Base-by-base conservation (phyloP, 768 basidiomycete species). In the Mrakia gelida region DNA sequence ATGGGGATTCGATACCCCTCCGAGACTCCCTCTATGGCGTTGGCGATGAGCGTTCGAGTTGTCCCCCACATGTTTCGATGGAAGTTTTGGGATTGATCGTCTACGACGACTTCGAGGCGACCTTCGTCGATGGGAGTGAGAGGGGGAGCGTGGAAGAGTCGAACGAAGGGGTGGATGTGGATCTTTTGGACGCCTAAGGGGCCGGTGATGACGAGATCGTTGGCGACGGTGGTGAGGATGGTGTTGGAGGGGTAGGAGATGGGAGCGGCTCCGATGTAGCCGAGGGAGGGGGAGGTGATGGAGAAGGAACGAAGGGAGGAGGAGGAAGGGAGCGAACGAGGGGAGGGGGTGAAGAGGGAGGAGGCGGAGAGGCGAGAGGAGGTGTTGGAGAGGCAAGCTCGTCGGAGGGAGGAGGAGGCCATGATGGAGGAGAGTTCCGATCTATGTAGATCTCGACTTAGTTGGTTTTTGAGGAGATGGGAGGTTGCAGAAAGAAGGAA, bases 11-110 rank as follows among this genome's bases (percentile, higher is more conserved):
- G 88, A 86, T 93, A 98, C 6, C 95, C 95, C 78, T 90, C 89
- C 7, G 93, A 92, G 87, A 98, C 93, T 62, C 96, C 96, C 21
- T 86, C 87, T 80, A 99, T 89, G 23, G 95, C 95, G 83, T 98
- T 98, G 80, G 88, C 87, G 83, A 98, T 92, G 80, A 95, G 88
- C 0, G 94, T 92, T 74, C 95, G 90, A 21, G 93, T 95, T 65
- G 93, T 90, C n/a, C 96, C 96, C 95, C 96, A 98, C 88, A 93
- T 91, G 77, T 91, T 89, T 62, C 93, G 89, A 84, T 98, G 95
- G 73, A 89, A 86, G 83, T 93, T 92, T 72, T 89, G 83, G 61
- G 87, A 86, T 1, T 91, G 87, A 81, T 94, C 87, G 68, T 82
- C 82, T 16, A 85, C 83, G 21, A 81, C 76, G 61, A 85, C 77